phyloP scores from a whole-genome alignment of 805 yeast species.

The Trichomonascus vanleenenianus region DNA sequence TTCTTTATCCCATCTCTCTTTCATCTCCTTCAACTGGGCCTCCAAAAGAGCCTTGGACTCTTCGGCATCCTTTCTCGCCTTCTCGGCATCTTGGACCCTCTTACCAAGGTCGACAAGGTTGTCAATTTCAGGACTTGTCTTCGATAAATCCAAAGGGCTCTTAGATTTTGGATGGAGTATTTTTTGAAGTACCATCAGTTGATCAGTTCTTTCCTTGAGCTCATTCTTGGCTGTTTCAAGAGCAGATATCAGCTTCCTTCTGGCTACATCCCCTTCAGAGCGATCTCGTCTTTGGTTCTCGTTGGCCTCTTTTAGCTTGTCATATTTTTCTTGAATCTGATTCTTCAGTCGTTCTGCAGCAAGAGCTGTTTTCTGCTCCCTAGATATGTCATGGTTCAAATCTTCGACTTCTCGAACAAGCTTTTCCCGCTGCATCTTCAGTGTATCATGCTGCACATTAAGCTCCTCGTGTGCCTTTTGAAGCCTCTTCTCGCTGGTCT shows the following conservation, averaged over 20 bases:
- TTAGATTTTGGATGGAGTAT: slow-evolving; percentile 15
- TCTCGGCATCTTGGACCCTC: slow-evolving; percentile 26
- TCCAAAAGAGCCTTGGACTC: slow-evolving; percentile 17
- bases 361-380: slow-evolving; percentile 18
- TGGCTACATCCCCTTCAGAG: slow-evolving; percentile 20
- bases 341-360: slow-evolving; percentile 16
- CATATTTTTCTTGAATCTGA: slow-evolving; percentile 16
- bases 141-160: slow-evolving; percentile 27
- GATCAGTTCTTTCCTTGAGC: slow-evolving; percentile 16
- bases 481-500: slow-evolving; percentile 27
- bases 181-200: slow-evolving; percentile 32
- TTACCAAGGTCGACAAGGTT: slow-evolving; percentile 31
- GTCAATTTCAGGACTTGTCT: slow-evolving; percentile 36
- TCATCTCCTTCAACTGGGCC: slow-evolving; percentile 20
- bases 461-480: slow-evolving; percentile 18
- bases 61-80: slow-evolving; percentile 20
- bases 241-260: slow-evolving; percentile 17
- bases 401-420: slow-evolving; percentile 26
- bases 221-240: slow-evolving; percentile 15
- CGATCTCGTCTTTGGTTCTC: slow-evolving; percentile 18
- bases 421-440: slow-evolving; percentile 14
- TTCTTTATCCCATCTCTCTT: slow-evolving; percentile 21
- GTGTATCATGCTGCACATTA: slow-evolving; percentile 9
- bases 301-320: slow-evolving; percentile 12
- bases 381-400: slow-evolving; percentile 20